Evolutionary conservation across 176 grass and related monocot species (phyloP).

Genomic region (Bolboschoenus planiculmis): DNA sequence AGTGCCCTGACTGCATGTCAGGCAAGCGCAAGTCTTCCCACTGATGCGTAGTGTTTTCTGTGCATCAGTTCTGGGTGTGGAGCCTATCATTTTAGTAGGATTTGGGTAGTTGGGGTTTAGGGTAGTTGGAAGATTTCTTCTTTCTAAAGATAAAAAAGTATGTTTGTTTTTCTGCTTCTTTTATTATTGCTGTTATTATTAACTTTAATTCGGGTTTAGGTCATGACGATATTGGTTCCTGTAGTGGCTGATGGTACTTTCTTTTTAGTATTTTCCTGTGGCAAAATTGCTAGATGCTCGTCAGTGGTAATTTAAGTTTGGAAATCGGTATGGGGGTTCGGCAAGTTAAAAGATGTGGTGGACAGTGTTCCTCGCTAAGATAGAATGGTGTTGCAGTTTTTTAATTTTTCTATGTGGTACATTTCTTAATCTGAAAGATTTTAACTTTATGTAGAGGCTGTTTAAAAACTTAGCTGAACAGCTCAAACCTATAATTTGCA

Average conservation of each 20-base stretch:
- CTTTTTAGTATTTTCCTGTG: slow-evolving; percentile 5
- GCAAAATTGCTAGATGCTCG: slow-evolving; percentile 3
- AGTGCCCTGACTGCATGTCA: slow-evolving; percentile 74
- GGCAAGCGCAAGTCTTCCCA: slow-evolving; percentile 38
- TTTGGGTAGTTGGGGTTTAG: slow-evolving; percentile 11
- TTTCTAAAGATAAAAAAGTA: slow-evolving; percentile 13
- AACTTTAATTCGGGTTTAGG: slow-evolving; percentile 8
- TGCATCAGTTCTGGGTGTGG: neutral
- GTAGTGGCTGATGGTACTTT: neutral
- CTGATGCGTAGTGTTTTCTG: neutral
- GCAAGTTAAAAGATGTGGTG: neutral
- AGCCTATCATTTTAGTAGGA: neutral
- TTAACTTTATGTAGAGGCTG: neutral
- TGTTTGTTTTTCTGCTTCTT: slow-evolving; percentile 9
- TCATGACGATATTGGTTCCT: slow-evolving; percentile 4
- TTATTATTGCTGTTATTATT: slow-evolving; percentile 10
- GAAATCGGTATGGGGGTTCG: neutral
- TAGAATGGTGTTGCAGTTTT: slow-evolving; percentile 7
- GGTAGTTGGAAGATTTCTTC: slow-evolving; percentile 5
- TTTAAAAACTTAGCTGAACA: neutral
- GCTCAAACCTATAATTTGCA: neutral
- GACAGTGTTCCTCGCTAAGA: neutral
- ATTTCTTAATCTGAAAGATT: neutral
- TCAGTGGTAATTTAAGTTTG: neutral
- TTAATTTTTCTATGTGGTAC: neutral